A percentile compares a stretch with the other conserved stretches of the same genome.
Evolutionary conservation across 2,329 filamentous ascomycete genomes (phyloP).

Genomic region (Calonectria pteridis): DNA sequence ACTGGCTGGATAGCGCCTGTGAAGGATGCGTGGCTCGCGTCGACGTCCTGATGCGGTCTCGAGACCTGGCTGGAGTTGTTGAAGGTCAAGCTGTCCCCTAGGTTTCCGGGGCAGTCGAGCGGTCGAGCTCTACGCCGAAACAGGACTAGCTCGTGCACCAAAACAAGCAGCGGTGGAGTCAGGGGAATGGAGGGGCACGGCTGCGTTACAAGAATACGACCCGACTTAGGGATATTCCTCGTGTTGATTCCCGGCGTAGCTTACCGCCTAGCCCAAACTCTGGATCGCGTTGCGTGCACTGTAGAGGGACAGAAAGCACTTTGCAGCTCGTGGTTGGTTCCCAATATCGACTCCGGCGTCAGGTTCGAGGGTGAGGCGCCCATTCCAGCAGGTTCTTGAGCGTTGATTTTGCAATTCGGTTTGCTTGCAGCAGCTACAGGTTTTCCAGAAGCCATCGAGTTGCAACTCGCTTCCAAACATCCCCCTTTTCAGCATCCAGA

Average conservation of each 20-base stretch:
- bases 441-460: neutral
- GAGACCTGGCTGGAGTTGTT: conserved; percentile 38
- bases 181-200: conserved; percentile 38
- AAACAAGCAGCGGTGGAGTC: conserved; percentile 39
- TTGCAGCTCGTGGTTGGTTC: conserved; percentile 16
- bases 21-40: conserved; percentile 22
- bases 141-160: conserved; percentile 34
- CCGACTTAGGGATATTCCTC: conserved; percentile 32
- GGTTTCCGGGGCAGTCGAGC: conserved; percentile 22
- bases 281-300: conserved; percentile 25
- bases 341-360: neutral
- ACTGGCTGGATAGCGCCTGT: conserved; percentile 12
- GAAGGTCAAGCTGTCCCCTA: conserved; percentile 48
- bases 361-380: neutral
- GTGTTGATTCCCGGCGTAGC: conserved; percentile 18
- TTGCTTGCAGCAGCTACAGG: neutral
- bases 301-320: conserved; percentile 12
- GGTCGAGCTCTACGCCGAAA: conserved; percentile 40
- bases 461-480: neutral
- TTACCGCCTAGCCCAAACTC: conserved; percentile 1
- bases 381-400: neutral
- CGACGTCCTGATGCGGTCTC: conserved; percentile 36
- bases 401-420: neutral
- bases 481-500: neutral
- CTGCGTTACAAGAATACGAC: conserved; percentile 39